These are phyloP conservation scores for Dendrobium nobile DNA, from an alignment of 106 monocot genomes.

Conservation along the genomic window DNA sequence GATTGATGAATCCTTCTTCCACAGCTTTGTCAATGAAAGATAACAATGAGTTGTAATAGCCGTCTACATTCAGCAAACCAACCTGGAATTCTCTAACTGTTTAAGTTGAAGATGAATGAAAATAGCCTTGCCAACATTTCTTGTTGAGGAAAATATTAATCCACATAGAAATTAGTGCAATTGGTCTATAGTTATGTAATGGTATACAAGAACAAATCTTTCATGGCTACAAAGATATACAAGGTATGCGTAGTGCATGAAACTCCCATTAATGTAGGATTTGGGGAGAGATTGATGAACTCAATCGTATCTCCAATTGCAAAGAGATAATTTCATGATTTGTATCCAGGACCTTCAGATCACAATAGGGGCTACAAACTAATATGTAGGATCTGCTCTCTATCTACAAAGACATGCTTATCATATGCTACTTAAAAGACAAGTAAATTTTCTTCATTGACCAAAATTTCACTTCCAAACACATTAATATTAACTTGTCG, in stretches of 20 bases:
- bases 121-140: background rate
- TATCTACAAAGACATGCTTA: background rate
- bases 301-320: too few species aligned
- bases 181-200: too few species aligned
- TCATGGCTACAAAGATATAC: too few species aligned
- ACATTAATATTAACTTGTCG: background rate
- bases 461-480: background rate
- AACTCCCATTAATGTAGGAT: too few species aligned
- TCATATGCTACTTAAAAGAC: background rate
- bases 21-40: slow-evolving; percentile 58
- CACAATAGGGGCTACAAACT: too few species aligned
- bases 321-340: too few species aligned
- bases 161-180: background rate
- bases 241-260: too few species aligned
- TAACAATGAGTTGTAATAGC: slow-evolving; percentile 53
- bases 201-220: too few species aligned
- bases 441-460: background rate
- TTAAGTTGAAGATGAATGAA: background rate
- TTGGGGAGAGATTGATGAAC: too few species aligned
- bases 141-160: background rate
- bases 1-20: slow-evolving; percentile 53
- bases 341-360: too few species aligned
- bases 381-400: too few species aligned
- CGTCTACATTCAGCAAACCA: slow-evolving; percentile 53
- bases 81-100: slow-evolving; percentile 23